phyloP scores from a whole-genome alignment of 306 rosid genomes.

The Cicer cuneatum region DNA sequence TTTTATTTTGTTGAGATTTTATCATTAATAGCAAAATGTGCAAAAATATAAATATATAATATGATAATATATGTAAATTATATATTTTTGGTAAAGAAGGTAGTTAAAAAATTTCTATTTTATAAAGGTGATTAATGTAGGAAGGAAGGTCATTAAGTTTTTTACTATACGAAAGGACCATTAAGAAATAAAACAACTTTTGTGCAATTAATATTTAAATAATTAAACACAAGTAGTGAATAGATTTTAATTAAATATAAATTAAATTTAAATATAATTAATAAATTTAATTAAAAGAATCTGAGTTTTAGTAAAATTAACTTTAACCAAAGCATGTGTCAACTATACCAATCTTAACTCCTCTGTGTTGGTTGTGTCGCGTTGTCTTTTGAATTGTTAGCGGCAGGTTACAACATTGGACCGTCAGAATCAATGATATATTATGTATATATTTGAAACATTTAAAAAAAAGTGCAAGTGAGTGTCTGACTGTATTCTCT shows the following conservation, averaged over 20 bases:
- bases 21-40: background rate
- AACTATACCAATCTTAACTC: too few relatives aligned
- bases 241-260: background rate
- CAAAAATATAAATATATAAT: background rate
- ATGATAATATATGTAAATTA: background rate
- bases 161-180: background rate
- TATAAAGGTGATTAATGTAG: background rate
- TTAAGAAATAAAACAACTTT: background rate
- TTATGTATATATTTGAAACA: background rate
- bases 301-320: too few relatives aligned
- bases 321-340: too few relatives aligned
- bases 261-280: background rate
- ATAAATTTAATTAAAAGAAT: too few relatives aligned
- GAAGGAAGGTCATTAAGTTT: background rate
- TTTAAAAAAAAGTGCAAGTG: background rate
- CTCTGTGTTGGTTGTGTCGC: background rate
- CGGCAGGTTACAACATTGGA: background rate
- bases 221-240: too few relatives aligned
- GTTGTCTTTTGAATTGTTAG: background rate
- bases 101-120: background rate
- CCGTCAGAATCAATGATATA: background rate
- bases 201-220: background rate
- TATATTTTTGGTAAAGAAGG: background rate
- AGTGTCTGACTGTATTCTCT: background rate
- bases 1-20: background rate